Conservation (phyloP, 1,139 yeast species). For the Suhomyces yuchorum region DNA sequence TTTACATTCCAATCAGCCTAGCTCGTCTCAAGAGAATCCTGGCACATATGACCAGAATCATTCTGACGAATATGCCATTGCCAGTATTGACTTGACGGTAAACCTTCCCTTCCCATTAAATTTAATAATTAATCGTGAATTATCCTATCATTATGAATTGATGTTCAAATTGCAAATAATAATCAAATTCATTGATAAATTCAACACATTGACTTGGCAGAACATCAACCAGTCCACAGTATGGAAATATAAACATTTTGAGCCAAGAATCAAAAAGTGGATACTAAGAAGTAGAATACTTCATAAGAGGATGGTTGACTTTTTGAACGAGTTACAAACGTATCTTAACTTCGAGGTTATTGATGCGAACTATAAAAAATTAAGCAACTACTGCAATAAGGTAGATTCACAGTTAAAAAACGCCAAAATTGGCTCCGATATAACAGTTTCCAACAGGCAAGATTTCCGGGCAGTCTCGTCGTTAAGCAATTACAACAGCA, state of each 20-base stretch:
- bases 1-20: slow-evolving; percentile 1
- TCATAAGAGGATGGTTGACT: slow-evolving; percentile 63
- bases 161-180: slow-evolving; percentile 72
- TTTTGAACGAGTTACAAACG: slow-evolving; percentile 56
- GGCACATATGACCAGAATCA: slow-evolving; percentile 48
- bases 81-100: slow-evolving; percentile 62
- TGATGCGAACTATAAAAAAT: slow-evolving; percentile 53
- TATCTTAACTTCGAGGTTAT: slow-evolving; percentile 65
- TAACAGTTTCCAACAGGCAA: not conserved
- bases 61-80: slow-evolving; percentile 36
- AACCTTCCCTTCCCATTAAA: slow-evolving; percentile 86
- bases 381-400: slow-evolving; percentile 31
- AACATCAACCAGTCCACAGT: slow-evolving; percentile 66
- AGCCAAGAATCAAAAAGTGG: slow-evolving; percentile 53
- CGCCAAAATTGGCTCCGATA: slow-evolving; percentile 18
- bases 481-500: slow-evolving; percentile 25
- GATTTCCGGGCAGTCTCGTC: slow-evolving; percentile 7
- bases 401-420: slow-evolving; percentile 21
- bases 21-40: slow-evolving; percentile 17
- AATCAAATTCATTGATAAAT: slow-evolving; percentile 61
- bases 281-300: slow-evolving; percentile 57
- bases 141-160: slow-evolving; percentile 77
- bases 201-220: slow-evolving; percentile 69
- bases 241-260: slow-evolving; percentile 59
- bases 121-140: slow-evolving; percentile 67